These are phyloP conservation scores for Exserohilum turcica DNA, from an alignment of 2,329 filamentous ascomycete species.

Conservation along the genomic window DNA sequence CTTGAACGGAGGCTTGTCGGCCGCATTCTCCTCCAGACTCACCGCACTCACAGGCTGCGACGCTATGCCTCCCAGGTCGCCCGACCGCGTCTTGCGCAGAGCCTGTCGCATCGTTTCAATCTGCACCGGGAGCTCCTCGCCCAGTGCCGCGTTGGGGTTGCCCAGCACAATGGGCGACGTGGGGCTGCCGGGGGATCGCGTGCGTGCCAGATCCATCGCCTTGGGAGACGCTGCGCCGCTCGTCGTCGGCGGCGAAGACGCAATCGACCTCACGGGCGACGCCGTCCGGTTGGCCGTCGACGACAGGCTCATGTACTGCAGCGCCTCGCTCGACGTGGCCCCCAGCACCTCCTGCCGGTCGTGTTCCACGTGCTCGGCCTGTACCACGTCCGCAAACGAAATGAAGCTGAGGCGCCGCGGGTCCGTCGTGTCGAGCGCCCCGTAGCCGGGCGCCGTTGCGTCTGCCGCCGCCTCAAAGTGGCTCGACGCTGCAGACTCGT, in stretches of 20 bases:
- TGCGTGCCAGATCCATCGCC: slow-evolving; percentile 69
- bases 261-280: slow-evolving; percentile 78
- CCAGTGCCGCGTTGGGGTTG: slow-evolving; percentile 59
- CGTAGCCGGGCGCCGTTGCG: slow-evolving; percentile 69
- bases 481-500: slow-evolving; percentile 34
- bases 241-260: slow-evolving; percentile 76
- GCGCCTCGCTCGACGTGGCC: slow-evolving; percentile 59
- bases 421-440: slow-evolving; percentile 75
- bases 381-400: slow-evolving; percentile 94
- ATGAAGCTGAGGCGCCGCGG: slow-evolving; percentile 89
- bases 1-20: slow-evolving; percentile 41
- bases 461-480: slow-evolving; percentile 36
- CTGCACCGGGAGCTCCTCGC: slow-evolving; percentile 77
- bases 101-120: slow-evolving; percentile 96
- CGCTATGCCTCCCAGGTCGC: slow-evolving; percentile 65
- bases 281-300: slow-evolving; percentile 70
- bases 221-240: slow-evolving; percentile 77
- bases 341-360: slow-evolving; percentile 53
- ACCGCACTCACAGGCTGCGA: slow-evolving; percentile 49
- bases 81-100: slow-evolving; percentile 80
- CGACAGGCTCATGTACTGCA: slow-evolving; percentile 71
- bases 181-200: slow-evolving; percentile 64
- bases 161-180: slow-evolving; percentile 54
- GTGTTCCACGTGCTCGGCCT: slow-evolving; percentile 74
- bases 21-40: slow-evolving; percentile 44